Evolutionary conservation across 2,329 filamentous ascomycete genomes (phyloP).

Genomic region (Colletotrichum abscissum): DNA sequence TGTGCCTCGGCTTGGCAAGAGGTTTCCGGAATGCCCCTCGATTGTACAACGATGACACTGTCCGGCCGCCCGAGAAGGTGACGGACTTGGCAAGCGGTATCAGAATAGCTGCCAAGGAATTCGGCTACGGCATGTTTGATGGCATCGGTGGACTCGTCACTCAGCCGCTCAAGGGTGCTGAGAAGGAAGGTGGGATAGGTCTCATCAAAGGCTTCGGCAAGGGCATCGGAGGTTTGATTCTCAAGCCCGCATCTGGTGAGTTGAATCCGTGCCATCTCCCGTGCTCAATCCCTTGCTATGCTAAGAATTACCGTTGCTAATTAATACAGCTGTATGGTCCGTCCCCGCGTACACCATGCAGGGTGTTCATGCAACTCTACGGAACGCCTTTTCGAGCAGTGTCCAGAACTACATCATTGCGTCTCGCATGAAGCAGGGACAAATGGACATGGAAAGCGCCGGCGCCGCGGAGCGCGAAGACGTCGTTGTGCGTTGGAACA

Average conservation of each 20-base stretch:
- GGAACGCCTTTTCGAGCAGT: slow-evolving; percentile 75
- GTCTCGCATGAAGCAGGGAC: slow-evolving; percentile 80
- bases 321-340: slow-evolving; percentile 67
- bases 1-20: slow-evolving; percentile 83
- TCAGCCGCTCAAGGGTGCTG: slow-evolving; percentile 74
- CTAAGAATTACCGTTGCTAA: not conserved
- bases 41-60: slow-evolving; percentile 85
- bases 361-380: slow-evolving; percentile 82
- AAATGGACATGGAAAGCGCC: slow-evolving; percentile 69
- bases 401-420: slow-evolving; percentile 84
- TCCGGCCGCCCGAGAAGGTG: slow-evolving; percentile 82
- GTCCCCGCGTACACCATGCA: slow-evolving; percentile 86
- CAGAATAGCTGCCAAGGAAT: slow-evolving; percentile 81
- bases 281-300: too few species aligned
- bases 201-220: slow-evolving; percentile 84
- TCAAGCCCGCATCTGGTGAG: slow-evolving; percentile 84
- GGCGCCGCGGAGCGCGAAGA: slow-evolving; percentile 70
- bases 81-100: slow-evolving; percentile 82
- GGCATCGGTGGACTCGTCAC: slow-evolving; percentile 84
- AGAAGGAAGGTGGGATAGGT: slow-evolving; percentile 64
- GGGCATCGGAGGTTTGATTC: slow-evolving; percentile 81
- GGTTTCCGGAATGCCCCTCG: slow-evolving; percentile 90
- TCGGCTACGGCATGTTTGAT: slow-evolving; percentile 82
- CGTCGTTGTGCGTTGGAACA: slow-evolving; percentile 75
- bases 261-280: slow-evolving; percentile 12